Base-by-base conservation (phyloP, 306 rosid genomes). In the barrel medic (Medicago truncatula) region DNA sequence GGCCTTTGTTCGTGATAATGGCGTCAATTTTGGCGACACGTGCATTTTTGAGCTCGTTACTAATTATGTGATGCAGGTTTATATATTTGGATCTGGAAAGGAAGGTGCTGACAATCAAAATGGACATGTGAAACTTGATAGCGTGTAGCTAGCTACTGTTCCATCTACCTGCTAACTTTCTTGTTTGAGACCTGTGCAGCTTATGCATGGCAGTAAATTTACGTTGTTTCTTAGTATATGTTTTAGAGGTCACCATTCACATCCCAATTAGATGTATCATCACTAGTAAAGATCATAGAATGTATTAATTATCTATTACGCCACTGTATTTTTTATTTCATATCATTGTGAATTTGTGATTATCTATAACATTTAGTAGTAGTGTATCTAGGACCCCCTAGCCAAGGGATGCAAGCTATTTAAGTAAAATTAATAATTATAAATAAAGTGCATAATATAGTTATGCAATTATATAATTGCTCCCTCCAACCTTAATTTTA, bases 1-100 rank as follows among this genome's bases (percentile, higher is more conserved):
- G 93, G 93, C 98, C 12, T 93, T 93, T 76, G 98, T 93, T 75
- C 96, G 98, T 9, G 96, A 86, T 60, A 91, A 93, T 73, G 88
- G 86, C 76, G 58, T 91, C 58, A 87, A 91, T 57, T 74, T 89
- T 31, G 97, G 97, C 56, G 98, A 93, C 83, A 75, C 90, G 0
- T 91, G 97, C 91, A 89, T 89, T 38, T 93, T 93, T 50, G 98
- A 93, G 85, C 90, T 93, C 3, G 86, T 93, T 65, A 86, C 81
- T 53, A 81, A 83, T 74, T 80, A 77, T 62, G 94, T 91, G 76
- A 84, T 93, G 90, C 88, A 78, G 25, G 98, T 93, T 44, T 88
- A 91, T 85, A 79, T 91, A 71, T 89, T 96, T 20, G 85, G 91
- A 46, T 85, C 71, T 36, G 94, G 91, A 70, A 84, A 87, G 58